Conservation (phyloP, 73 alveolate species). For the Blepharisma stoltei region DNA sequence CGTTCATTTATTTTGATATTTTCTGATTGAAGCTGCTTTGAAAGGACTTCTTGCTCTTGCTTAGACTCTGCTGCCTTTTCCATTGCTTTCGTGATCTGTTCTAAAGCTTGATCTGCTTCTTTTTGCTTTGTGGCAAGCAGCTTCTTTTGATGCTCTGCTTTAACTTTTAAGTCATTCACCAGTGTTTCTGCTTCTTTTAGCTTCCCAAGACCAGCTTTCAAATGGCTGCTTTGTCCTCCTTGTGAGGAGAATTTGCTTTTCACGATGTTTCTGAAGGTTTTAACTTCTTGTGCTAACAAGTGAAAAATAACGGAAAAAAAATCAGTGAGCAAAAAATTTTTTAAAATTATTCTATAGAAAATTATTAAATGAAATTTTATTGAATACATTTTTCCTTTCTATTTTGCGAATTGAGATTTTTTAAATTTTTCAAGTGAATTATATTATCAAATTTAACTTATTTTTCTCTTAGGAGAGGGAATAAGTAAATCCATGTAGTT, state of each 20-base stretch:
- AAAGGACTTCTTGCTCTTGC: conserved; percentile 63
- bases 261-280: conserved; percentile 53
- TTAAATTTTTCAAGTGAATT: conserved; percentile 6
- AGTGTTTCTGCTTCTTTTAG: conserved; percentile 95
- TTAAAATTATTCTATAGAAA: too few relatives aligned
- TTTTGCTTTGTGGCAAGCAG: conserved; percentile 77
- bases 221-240: conserved; percentile 92
- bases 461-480: too few relatives aligned
- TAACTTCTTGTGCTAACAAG: too few relatives aligned
- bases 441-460: conserved; percentile 31
- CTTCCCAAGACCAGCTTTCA: conserved; percentile 94
- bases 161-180: conserved; percentile 83
- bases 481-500: conserved; percentile 58
- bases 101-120: conserved; percentile 95
- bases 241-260: conserved; percentile 77
- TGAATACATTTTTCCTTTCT: too few relatives aligned
- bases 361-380: too few relatives aligned
- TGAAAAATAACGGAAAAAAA: too few relatives aligned
- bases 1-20: conserved; percentile 57
- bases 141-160: conserved; percentile 86
- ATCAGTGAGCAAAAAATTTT: too few relatives aligned
- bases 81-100: conserved; percentile 93
- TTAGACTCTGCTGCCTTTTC: conserved; percentile 80
- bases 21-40: conserved; percentile 64
- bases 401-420: too few relatives aligned